phyloP scores from a whole-genome alignment of 768 basidiomycete genomes.

The Baorangia bicolor region DNA sequence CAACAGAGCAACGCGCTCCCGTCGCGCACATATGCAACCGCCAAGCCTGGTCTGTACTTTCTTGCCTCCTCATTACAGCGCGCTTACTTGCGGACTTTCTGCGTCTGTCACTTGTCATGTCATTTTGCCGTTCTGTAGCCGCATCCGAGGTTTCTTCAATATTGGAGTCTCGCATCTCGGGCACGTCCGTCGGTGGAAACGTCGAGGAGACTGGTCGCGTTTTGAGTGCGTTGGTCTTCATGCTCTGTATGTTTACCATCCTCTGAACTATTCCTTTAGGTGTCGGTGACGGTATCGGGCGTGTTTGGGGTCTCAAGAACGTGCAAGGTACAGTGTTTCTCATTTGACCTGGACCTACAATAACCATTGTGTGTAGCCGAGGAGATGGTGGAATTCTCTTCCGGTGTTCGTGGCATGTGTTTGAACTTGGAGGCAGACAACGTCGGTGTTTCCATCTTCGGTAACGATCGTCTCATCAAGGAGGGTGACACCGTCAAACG shows the following conservation, averaged over 20 bases:
- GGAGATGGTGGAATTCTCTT: constrained; percentile 99
- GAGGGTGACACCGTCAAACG: constrained; percentile 99
- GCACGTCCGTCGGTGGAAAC: constrained; percentile 85
- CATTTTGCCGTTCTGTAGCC: constrained; percentile 52
- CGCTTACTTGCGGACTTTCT: constrained; percentile 12
- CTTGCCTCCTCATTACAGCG: background rate
- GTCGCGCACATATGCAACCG: constrained; percentile 92
- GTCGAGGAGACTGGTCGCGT: constrained; percentile 99
- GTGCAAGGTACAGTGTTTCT: constrained; percentile 74
- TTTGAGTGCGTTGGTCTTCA: constrained; percentile 65
- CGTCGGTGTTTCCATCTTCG: constrained; percentile 99
- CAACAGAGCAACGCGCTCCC: constrained; percentile 45
- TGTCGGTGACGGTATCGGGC: constrained; percentile 99
- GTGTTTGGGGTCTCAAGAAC: constrained; percentile 98
- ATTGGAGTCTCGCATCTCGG: constrained; percentile 97
- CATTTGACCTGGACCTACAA: background rate
- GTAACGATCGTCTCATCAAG: constrained; percentile 97
- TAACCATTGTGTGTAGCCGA: constrained; percentile 58
- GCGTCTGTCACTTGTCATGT: constrained; percentile 1
- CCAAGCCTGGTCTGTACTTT: constrained; percentile 82
- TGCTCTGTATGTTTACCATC: background rate
- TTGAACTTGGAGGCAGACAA: constrained; percentile 99
- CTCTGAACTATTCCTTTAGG: constrained; percentile 45
- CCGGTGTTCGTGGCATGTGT: constrained; percentile 99
- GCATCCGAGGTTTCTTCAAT: constrained; percentile 99